These are phyloP conservation scores for Stagonosporopsis rhizophila DNA, from an alignment of 2,329 filamentous ascomycete genomes.

Conservation along the genomic window DNA sequence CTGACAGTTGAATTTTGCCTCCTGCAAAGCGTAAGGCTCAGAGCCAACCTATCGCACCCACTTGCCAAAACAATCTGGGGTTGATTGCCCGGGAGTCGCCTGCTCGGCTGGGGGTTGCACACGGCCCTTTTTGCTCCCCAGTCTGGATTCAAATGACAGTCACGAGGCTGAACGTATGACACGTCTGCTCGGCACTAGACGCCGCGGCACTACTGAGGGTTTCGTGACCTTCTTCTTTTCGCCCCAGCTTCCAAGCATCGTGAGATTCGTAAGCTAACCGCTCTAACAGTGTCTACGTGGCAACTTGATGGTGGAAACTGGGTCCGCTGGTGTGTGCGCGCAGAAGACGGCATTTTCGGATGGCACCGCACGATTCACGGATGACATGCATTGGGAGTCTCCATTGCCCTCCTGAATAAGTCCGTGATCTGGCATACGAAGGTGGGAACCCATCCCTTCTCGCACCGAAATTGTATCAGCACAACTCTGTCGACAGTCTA, in stretches of 20 bases:
- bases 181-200: conserved; percentile 31
- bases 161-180: conserved; percentile 38
- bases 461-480: background rate
- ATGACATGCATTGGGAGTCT: background rate
- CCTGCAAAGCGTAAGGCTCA: conserved; percentile 22
- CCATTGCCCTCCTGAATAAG: background rate
- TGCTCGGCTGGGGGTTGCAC: conserved; percentile 26
- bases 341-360: background rate
- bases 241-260: conserved; percentile 23
- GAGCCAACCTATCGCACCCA: conserved; percentile 17
- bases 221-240: conserved; percentile 44
- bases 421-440: background rate
- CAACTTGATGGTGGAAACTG: background rate
- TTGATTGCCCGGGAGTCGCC: conserved; percentile 22
- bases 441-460: background rate
- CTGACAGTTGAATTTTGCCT: conserved; percentile 18
- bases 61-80: conserved; percentile 25
- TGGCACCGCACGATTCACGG: background rate
- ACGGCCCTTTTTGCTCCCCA: conserved; percentile 17
- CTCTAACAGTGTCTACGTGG: conserved; percentile 13
- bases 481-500: background rate
- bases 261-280: conserved; percentile 21
- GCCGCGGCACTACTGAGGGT: conserved; percentile 38
- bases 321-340: conserved; percentile 1
- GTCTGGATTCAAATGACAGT: conserved; percentile 23